These are phyloP conservation scores for Lizonia empirigonia DNA, from an alignment of 2,329 filamentous ascomycete species.

Conservation along the genomic window DNA sequence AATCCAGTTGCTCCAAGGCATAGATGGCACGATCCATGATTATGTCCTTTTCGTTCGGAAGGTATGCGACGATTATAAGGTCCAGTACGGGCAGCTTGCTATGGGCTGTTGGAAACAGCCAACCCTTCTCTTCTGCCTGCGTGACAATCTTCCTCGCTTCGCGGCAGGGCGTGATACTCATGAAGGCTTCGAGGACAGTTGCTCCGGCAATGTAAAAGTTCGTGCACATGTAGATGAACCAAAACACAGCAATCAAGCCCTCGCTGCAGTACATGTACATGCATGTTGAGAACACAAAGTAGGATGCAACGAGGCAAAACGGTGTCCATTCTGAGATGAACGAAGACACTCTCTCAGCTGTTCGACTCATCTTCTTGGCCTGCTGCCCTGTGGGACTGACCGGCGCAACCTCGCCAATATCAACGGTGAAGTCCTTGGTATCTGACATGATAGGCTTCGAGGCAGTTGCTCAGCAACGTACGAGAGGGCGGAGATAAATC, in stretches of 20 bases:
- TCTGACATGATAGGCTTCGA: slow-evolving; percentile 29
- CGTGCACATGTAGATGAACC: slow-evolving; percentile 53
- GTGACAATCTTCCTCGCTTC: slow-evolving; percentile 47
- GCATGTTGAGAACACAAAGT: slow-evolving; percentile 51
- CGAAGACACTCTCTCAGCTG: slow-evolving; percentile 24
- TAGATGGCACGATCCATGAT: slow-evolving; percentile 56
- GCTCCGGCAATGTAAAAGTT: slow-evolving; percentile 54
- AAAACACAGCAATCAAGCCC: slow-evolving; percentile 49
- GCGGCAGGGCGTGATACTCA: slow-evolving; percentile 46
- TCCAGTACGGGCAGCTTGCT: slow-evolving; percentile 52
- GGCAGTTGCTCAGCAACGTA: background rate
- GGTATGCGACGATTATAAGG: slow-evolving; percentile 57
- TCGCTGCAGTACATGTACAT: slow-evolving; percentile 51
- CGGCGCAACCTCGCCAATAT: slow-evolving; percentile 31
- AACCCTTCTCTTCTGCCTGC: slow-evolving; percentile 48
- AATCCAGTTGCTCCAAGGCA: slow-evolving; percentile 54
- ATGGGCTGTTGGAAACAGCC: slow-evolving; percentile 51
- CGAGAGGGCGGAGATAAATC: background rate
- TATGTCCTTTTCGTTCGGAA: slow-evolving; percentile 59
- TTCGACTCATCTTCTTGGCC: slow-evolving; percentile 4
- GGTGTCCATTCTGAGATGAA: slow-evolving; percentile 52
- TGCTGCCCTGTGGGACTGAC: slow-evolving; percentile 15
- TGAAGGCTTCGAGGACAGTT: slow-evolving; percentile 51
- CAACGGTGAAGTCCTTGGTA: slow-evolving; percentile 32
- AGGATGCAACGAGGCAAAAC: slow-evolving; percentile 49